Evolutionary conservation across 768 basidiomycete species (phyloP).

Genomic region (Phallus indusiatus): DNA sequence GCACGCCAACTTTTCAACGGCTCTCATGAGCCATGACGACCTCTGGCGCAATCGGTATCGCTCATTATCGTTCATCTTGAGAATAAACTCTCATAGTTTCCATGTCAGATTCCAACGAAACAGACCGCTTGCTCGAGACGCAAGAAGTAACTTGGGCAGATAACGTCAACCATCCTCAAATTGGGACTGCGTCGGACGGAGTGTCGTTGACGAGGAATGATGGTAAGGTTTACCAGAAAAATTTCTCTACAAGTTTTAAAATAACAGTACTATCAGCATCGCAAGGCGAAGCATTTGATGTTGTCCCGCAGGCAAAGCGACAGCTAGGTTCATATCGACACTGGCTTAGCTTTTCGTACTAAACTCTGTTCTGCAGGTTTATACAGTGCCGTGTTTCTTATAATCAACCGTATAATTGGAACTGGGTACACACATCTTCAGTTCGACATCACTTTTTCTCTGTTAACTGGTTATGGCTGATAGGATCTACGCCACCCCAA

Average conservation of each 20-base stretch:
- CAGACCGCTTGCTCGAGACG: too few species aligned
- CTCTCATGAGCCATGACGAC: too few species aligned
- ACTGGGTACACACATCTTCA: neutral
- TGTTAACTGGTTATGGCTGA: neutral
- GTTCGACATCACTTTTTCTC: neutral
- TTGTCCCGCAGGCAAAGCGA: neutral
- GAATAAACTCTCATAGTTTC: too few species aligned
- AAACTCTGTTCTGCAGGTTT: neutral
- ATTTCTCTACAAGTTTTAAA: neutral
- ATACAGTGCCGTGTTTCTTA: neutral
- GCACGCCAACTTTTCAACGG: too few species aligned
- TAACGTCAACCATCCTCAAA: neutral
- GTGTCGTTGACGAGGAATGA: neutral
- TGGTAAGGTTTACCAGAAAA: neutral
- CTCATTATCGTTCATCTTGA: too few species aligned
- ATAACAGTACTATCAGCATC: neutral
- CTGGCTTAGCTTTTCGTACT: too few species aligned
- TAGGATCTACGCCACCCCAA: constrained; percentile 7
- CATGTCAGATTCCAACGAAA: too few species aligned
- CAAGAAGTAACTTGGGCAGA: too few species aligned
- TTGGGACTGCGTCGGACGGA: neutral
- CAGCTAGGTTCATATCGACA: neutral
- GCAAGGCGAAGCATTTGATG: neutral
- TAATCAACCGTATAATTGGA: constrained; percentile 1
- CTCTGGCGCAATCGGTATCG: too few species aligned